Base-by-base conservation (phyloP, 768 basidiomycete species). In the Kwoniella mangroviensis region DNA sequence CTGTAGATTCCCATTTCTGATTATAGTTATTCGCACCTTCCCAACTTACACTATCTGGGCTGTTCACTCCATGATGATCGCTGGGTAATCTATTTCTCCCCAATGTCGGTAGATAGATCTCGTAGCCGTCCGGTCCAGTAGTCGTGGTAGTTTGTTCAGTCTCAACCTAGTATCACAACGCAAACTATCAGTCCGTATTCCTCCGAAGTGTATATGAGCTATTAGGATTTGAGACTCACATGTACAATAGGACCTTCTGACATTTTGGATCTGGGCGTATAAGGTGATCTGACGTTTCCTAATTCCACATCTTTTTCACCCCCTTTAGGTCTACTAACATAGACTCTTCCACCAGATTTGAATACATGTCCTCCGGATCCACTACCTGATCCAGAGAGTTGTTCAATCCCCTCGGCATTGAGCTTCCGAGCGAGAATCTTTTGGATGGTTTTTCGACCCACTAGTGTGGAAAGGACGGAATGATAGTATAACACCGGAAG, bases 401-500 rank as follows among this genome's bases (percentile, higher is more conserved):
- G 34, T 10, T 64, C 41, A 21, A 65, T 22, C 1, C 64, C 64
- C 12, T 65, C 54, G 22, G 28, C 64, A 22, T 19, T 42, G 17
- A 65, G 54, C 15, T 57, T 55, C 13, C 42, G 19, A 51, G 55
- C 41, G 12, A 65, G 53, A 12, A 65, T 55, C 34, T 42, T 24
- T 2, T 40, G 40, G 40, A 65, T 57, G n/a, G 22, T 55, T 41
- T 65, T 28, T 45, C 64, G 24, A 13, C 64, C 64, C 3, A 65
- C 54, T 2, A 65, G 54, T 4, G 64, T 65, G 2, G 53, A 55
- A 4, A 65, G 26, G 41, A 54, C 41, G 13, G 54, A 65, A 34
- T 65, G 64, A 41, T 65, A 65, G 22, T 65, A 65, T 45, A 65
- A 28, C 3, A 65, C 64, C 5, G 64, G 64, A 1, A 65, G 34